Evolutionary conservation across 169 alveolate species (phyloP).

Genomic region (Eimeria falciformis): DNA sequence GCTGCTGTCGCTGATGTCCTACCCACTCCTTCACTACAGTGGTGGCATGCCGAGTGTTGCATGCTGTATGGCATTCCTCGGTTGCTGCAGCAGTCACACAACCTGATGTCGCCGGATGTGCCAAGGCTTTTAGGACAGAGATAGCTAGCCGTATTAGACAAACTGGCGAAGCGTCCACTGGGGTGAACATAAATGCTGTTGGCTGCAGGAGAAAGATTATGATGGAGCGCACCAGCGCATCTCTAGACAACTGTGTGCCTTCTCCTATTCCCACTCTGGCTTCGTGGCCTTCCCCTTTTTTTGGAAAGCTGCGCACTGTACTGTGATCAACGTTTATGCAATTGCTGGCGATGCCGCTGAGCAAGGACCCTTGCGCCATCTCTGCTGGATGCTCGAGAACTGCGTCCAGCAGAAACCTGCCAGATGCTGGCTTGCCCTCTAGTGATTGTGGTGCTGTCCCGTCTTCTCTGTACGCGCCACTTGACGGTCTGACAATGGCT

Average conservation of each 20-base stretch:
- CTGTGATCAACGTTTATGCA: too few species aligned
- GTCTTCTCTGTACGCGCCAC: too few species aligned
- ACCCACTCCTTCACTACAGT: not conserved
- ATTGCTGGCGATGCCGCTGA: too few species aligned
- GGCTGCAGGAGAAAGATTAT: not conserved
- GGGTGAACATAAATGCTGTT: not conserved
- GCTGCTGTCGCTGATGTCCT: slow-evolving; percentile 17
- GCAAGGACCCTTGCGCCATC: too few species aligned
- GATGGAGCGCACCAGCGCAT: not conserved
- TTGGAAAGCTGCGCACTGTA: too few species aligned
- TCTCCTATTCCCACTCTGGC: not conserved
- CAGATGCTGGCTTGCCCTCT: too few species aligned
- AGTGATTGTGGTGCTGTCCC: too few species aligned
- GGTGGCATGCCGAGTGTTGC: too few species aligned
- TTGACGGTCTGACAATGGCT: too few species aligned
- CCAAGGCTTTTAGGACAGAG: not conserved
- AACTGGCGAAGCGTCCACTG: not conserved
- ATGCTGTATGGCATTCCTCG: not conserved
- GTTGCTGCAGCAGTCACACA: slow-evolving; percentile 13
- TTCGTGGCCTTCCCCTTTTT: too few species aligned
- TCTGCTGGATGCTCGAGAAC: too few species aligned
- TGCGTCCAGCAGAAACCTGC: too few species aligned
- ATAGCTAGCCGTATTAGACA: not conserved
- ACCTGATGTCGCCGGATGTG: not conserved
- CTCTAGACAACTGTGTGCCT: not conserved